Base-by-base conservation (phyloP, 441 rosid genomes). In the Viola pubescens region DNA sequence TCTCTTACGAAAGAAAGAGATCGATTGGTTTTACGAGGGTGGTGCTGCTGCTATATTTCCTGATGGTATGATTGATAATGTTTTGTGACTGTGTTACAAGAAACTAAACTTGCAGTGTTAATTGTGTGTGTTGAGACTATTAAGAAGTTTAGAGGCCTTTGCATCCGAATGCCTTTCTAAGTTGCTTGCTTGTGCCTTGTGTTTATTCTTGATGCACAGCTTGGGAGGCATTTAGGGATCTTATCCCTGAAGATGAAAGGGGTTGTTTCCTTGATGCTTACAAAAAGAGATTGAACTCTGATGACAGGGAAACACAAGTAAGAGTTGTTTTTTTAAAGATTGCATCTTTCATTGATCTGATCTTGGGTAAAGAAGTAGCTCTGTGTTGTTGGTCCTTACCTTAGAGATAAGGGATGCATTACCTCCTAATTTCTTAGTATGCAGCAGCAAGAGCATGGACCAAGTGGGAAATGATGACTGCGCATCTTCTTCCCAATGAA, bases 361-460 rank as follows among this genome's bases (percentile, higher is more conserved):
- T 46, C 10, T 60, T 54, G 34, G 34, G 37, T 40, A 19, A 37
- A n/a, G 6, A 10, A 59, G 51, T 59, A 26, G 34, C 1, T 37
- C 6, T 54, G 13, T 44, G 40, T 9, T 47, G 56, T 7, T 54
- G 8, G 59, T 37, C 7, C 48, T 55, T 55, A 48, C n/a, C 4
- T 12, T 47, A 55, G 38, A 40, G 51, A 49, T 16, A 48, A 59
- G 43, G 44, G 34, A 52, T 48, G 48, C 11, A 11, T 60, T 11
- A 34, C 48, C 54, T 70, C 63, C 9, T 70, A 48, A 53, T 79
- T 67, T 70, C 59, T 45, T 69, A 89, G 98, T 79, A 74, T 84
- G 94, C 85, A 73, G 94, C 97, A 64, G 95, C 95, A 42, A 84
- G 95, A 76, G 85, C 88, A 48, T 91, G 98, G 98, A 91, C 97